Evolutionary conservation across 129 eudicot genomes (phyloP), one percentile per base, ranked within the genome.

Genomic region (Saussurea involucrata): DNA sequence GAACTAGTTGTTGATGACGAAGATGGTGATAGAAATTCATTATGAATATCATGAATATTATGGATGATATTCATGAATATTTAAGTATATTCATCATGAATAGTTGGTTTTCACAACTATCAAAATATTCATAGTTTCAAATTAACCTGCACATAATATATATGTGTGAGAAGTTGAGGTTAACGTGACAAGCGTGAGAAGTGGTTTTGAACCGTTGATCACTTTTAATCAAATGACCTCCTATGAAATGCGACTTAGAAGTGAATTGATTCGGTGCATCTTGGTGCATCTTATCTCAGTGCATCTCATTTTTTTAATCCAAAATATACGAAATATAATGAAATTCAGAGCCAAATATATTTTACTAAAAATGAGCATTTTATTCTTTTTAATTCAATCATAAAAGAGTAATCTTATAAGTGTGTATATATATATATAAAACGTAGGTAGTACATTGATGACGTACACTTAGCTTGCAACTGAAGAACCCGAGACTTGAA

Each of bases 401-500:
- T 31, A 67, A 67, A 31, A 29, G 6, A n/a, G 11, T n/a, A 67
- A 67, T 67, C 72, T 67, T 32, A 32, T 53, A 53, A 3, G 9
- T 53, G 24, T 18, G 21, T 5, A n/a, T n/a, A 53, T 33, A 3
- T 31, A 31, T 33, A 36, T 36, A 36, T 36, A 36, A 8, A 27
- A 25, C n/a, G 9, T 2, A 32, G 13, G 20, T 29, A 3, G 17
- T 33, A 33, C 21, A 68, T 22, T 68, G 29, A 57, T 36, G 80
- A 58, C 78, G 5, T 82, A 89, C 96, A 24, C 66, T 88, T 85
- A 37, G 87, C 78, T 28, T 69, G 90, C 60, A 90, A 74, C 8
- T 90, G 93, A 24, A 75, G 78, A 82, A 83, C 91, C 20, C 86
- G 89, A 53, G 78, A 79, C 79, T 91, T 94, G 85, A 94, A 94